Conservation (phyloP, 1,284 basidiomycete species). For the Rhizoctonia solani region DNA sequence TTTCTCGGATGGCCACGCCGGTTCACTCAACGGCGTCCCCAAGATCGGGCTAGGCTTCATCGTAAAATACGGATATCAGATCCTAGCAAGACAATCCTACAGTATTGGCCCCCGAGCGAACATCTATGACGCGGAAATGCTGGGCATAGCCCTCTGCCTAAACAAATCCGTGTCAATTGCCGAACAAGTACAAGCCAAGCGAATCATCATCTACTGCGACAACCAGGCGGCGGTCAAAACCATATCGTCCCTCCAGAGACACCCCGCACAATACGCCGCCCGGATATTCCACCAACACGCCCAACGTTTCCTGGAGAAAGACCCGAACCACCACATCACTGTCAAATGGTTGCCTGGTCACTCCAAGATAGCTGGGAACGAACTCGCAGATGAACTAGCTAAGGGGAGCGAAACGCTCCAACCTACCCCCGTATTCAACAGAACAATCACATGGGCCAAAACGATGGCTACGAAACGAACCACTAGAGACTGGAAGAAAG, state of each 20-base stretch:
- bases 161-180: not conserved
- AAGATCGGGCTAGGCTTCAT: not conserved
- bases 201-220: not conserved
- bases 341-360: not conserved
- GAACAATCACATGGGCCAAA: not conserved
- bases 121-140: slow-evolving; percentile 7
- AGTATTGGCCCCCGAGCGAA: not conserved
- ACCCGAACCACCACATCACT: not conserved
- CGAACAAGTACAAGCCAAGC: not conserved
- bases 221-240: not conserved
- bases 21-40: not conserved
- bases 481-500: too few relatives aligned
- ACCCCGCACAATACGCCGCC: not conserved
- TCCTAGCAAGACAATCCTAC: not conserved
- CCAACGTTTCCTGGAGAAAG: not conserved
- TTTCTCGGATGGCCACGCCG: too few relatives aligned
- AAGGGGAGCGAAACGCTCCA: not conserved
- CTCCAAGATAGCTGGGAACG: not conserved
- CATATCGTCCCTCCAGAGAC: not conserved
- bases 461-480: not conserved
- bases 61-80: not conserved
- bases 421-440: not conserved
- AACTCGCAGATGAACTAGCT: slow-evolving; percentile 1
- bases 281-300: not conserved
- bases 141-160: not conserved